phyloP scores from a whole-genome alignment of 768 basidiomycete species.

The Xerocomellus intermedius region DNA sequence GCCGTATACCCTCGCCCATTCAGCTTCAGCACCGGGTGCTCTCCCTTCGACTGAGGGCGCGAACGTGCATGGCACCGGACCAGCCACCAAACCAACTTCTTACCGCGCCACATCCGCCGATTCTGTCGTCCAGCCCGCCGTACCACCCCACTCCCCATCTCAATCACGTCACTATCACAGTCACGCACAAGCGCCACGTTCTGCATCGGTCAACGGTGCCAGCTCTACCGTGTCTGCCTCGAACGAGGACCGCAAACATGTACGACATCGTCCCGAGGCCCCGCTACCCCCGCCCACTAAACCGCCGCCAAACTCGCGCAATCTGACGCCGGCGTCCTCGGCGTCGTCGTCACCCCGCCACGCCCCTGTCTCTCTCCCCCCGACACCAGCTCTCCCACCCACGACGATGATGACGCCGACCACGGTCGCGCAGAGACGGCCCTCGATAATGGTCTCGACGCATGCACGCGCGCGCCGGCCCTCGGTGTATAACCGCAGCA shows the following conservation, averaged over 20 bases:
- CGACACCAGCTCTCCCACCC: conserved; percentile 33
- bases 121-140: conserved; percentile 8
- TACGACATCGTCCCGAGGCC: conserved; percentile 15
- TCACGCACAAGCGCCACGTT: conserved; percentile 11
- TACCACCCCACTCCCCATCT: conserved; percentile 23
- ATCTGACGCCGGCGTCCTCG: conserved; percentile 57
- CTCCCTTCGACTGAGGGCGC: conserved; percentile 28
- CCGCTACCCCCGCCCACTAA: conserved; percentile 22
- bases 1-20: conserved; percentile 34
- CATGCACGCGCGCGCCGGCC: conserved; percentile 33
- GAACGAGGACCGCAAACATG: conserved; percentile 24
- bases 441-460: conserved; percentile 39
- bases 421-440: conserved; percentile 42
- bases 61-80: conserved; percentile 6
- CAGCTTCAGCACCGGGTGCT: conserved; percentile 42
- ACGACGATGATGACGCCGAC: conserved; percentile 44
- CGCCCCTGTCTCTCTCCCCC: conserved; percentile 29
- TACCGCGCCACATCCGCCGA: conserved; percentile 28
- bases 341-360: conserved; percentile 57
- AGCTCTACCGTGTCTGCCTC: conserved; percentile 25
- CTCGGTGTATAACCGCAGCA: conserved; percentile 43
- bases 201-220: conserved; percentile 16
- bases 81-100: conserved; percentile 23
- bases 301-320: conserved; percentile 41
- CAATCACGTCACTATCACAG: conserved; percentile 21